Evolutionary conservation across 148 eudicot genomes (phyloP).

Genomic region (Camellia sinensis): DNA sequence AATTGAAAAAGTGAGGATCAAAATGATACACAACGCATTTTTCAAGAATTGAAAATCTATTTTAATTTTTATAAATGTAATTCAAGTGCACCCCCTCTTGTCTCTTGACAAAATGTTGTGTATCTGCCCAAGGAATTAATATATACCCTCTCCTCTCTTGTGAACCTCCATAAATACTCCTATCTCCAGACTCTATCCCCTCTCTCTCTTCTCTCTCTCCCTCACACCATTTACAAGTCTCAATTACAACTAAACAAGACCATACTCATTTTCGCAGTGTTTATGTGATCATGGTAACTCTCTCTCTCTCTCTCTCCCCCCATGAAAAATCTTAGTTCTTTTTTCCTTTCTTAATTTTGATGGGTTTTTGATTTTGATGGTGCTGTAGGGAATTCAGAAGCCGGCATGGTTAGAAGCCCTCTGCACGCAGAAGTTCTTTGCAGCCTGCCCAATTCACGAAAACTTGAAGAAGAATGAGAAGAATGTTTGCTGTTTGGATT

Average conservation of each 20-base stretch:
- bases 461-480: slow-evolving; percentile 89
- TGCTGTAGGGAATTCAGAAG: slow-evolving; percentile 58
- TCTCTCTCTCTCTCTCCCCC: slow-evolving; percentile 3
- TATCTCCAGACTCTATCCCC: slow-evolving; percentile 35
- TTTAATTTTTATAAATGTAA: background rate
- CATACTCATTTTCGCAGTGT: slow-evolving; percentile 1
- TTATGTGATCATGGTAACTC: slow-evolving; percentile 62
- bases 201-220: slow-evolving; percentile 27
- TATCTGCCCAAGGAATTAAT: slow-evolving; percentile 50
- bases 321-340: background rate
- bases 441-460: slow-evolving; percentile 68
- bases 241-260: background rate
- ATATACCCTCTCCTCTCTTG: slow-evolving; percentile 40
- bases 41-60: too few species aligned
- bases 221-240: background rate
- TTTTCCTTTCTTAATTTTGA: background rate
- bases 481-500: slow-evolving; percentile 86
- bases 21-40: too few species aligned
- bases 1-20: too few species aligned
- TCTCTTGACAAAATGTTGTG: slow-evolving; percentile 56
- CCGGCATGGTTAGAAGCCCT: slow-evolving; percentile 97
- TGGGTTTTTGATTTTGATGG: background rate
- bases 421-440: slow-evolving; percentile 69
- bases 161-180: slow-evolving; percentile 68
- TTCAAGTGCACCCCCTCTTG: slow-evolving; percentile 11